Base-by-base conservation (phyloP, 306 rosid genomes). In the Parietaria judaica region DNA sequence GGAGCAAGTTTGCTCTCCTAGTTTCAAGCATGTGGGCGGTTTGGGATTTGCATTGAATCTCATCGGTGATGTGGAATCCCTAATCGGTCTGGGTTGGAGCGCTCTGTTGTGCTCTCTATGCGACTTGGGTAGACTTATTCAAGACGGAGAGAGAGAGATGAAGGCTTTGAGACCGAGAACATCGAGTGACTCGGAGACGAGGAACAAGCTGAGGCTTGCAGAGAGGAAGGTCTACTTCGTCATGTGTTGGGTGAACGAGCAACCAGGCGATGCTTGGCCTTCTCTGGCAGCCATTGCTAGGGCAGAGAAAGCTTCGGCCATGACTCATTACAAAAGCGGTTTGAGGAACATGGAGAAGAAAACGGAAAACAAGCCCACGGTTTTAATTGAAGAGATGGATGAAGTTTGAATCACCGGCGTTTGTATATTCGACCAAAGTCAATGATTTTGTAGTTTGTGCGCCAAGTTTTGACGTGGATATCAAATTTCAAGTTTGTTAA, bases 231-330 rank as follows among this genome's bases (percentile, higher is more conserved):
- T 77, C 9, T 74, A 68, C 72, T 91, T 87, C 80, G 73, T 85
- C 53, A 81, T 83, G 95, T 91, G 87, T 72, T 87, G 96, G 96
- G 96, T 87, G 51, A 85, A 83, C 44, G 96, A 85, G 78, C 97
- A 87, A 74, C 84, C 83, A 0, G 57, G 66, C 35, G 96, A 88
- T 75, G 88, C 79, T 37, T 88, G 92, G 98, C 77, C 85, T 55
- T 70, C 94, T 64, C 72, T 86, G 61, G 90, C 79, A 15, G 79
- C 87, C 61, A 73, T 86, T 55, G 78, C 82, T 15, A 65, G 67
- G 49, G 83, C 81, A 36, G 95, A 86, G 78, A 86, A 82, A 61
- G 57, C 72, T 52, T 83, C 88, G 5, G 80, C 76, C 37, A 55
- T 82, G 79, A 79, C 8, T 8, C 3, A 77, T 46, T 78, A 61